Base-by-base conservation (phyloP, 257 asterid genomes). In the Echium plantagineum region DNA sequence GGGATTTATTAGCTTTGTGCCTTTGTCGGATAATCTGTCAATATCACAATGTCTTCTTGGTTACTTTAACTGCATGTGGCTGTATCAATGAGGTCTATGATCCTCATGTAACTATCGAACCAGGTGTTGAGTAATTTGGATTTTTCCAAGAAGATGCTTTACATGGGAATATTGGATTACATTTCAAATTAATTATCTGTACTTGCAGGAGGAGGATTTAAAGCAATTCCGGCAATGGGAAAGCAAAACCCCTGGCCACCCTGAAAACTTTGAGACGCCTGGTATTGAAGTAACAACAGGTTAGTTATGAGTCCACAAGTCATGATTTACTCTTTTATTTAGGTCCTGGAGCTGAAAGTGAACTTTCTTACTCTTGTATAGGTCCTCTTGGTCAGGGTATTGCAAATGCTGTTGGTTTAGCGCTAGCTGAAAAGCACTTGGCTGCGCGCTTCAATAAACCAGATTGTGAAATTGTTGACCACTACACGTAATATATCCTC, bases 371-470 rank as follows among this genome's bases (percentile, higher is more conserved):
- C 69, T 46, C 60, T 55, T 51, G 62, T 47, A 13, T 66, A 88
- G 96, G 96, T 60, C 96, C 96, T 57, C 85, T 88, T 65, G 96
- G 96, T 54, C 96, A 88, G 72, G 96, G 96, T 65, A 57, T 81
- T 66, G 91, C 89, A 66, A 82, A 83, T 71, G 96, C 89, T 16
- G 93, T 87, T 57, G 96, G 96, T 31, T 75, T 85, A 74, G 96
- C 95, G 2, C 79, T 83, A 52, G 96, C 94, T 0, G 95, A 88
- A 78, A 77, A 59, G 68, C 95, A 85, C 77, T 74, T 85, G 81
- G 93, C 95, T 69, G 90, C 88, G 48, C 91, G 93, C 48, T 88
- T 32, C 76, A 85, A 88, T 83, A 83, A 83, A 53, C 86, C 94
- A 0, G 94, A 75, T 35, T 52, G 68, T 38, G 85, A 85, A 73